Conservation (phyloP, 441 rosid species). For the Kokia cookei region DNA sequence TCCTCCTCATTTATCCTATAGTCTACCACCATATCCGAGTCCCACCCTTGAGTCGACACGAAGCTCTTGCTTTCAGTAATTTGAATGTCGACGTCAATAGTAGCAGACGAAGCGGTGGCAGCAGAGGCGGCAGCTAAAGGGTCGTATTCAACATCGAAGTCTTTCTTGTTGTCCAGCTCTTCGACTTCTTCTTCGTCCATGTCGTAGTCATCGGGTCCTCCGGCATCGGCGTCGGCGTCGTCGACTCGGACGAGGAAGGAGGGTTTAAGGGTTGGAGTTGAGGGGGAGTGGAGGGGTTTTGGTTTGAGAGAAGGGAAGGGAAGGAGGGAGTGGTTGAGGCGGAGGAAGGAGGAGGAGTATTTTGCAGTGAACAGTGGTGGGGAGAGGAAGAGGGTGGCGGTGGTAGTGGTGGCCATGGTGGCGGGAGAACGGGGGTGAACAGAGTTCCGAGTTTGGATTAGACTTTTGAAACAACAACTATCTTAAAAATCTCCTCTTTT, state of each 20-base stretch:
- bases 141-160: constrained; percentile 84
- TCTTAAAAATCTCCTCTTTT: background rate
- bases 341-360: constrained; percentile 16
- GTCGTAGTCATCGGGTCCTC: constrained; percentile 62
- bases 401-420: constrained; percentile 7
- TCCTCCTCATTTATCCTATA: constrained; percentile 85
- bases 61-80: constrained; percentile 69
- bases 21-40: constrained; percentile 79
- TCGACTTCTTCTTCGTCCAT: constrained; percentile 80
- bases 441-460: background rate
- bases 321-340: constrained; percentile 9
- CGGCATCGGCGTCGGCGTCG: constrained; percentile 68
- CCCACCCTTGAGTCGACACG: constrained; percentile 75
- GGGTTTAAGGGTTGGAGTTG: constrained; percentile 22
- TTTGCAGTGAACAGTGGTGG: constrained; percentile 19
- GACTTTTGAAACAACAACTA: background rate
- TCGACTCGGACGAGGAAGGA: constrained; percentile 53
- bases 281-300: constrained; percentile 17
- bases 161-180: constrained; percentile 84
- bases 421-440: background rate
- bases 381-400: constrained; percentile 22
- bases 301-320: constrained; percentile 12
- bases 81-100: constrained; percentile 52
- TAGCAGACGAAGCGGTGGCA: constrained; percentile 6
- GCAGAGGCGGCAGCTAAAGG: constrained; percentile 36